Percentiles rank a stretch among this genome's conserved stretches.
Evolutionary conservation across 2,329 filamentous ascomycete species (phyloP).

Genomic region (Emergomyces orientalis): DNA sequence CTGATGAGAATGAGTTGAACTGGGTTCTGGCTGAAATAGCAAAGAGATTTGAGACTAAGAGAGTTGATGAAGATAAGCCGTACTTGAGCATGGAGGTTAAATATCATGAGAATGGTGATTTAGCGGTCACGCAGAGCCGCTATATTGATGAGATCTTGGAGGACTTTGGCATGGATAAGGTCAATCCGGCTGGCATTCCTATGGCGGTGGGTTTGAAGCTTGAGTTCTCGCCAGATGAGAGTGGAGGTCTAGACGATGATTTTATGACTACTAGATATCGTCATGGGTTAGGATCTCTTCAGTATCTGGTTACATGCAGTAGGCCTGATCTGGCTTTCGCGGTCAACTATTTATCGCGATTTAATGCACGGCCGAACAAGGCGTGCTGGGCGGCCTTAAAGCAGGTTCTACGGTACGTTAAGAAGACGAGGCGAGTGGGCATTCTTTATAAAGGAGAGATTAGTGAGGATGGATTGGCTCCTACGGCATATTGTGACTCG

Average conservation of each 20-base stretch:
- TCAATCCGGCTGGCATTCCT: too few relatives aligned
- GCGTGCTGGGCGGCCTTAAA: neutral
- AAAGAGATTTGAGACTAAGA: too few relatives aligned
- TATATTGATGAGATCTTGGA: too few relatives aligned
- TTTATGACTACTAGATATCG: neutral
- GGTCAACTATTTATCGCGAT: neutral
- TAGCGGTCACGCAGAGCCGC: too few relatives aligned
- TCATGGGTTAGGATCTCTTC: neutral
- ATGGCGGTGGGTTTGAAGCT: too few relatives aligned
- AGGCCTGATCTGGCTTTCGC: neutral
- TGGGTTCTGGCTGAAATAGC: too few relatives aligned
- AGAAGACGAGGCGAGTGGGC: too few relatives aligned
- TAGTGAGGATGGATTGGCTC: neutral
- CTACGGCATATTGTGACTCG: neutral
- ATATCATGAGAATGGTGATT: too few relatives aligned
- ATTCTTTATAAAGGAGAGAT: neutral
- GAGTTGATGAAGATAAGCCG: too few relatives aligned
- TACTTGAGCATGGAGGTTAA: too few relatives aligned
- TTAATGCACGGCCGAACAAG: neutral
- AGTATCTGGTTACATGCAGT: neutral
- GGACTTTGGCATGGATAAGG: too few relatives aligned
- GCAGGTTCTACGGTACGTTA: neutral
- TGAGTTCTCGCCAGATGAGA: neutral
- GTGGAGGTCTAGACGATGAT: neutral
- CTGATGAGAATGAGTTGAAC: too few relatives aligned